Base-by-base conservation (phyloP, 345 rosid species). In the Citrus hindsii region DNA sequence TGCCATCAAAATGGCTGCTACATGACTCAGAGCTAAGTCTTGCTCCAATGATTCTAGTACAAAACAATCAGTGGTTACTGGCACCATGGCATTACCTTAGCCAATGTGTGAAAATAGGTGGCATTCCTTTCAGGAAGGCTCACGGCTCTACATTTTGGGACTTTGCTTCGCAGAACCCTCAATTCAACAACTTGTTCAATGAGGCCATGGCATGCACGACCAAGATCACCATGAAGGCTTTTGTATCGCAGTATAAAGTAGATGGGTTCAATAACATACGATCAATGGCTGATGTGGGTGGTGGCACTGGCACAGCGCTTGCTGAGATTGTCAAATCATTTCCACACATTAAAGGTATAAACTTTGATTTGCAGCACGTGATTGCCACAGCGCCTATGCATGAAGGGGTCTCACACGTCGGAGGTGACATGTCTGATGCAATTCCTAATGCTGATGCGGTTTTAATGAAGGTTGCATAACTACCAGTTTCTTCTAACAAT, bases 151-250 rank as follows among this genome's bases (percentile, higher is more conserved):
- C 48, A n/a, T 12, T 64, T 21, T 75, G 78, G 78, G 69, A 75
- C 0, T 48, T 75, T 22, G 69, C 60, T 30, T 64, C 70, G 1
- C 56, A 63, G 22, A 42, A 42, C 51, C 51, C 51, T 42, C 51
- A 42, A 42, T 42, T 42, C 16, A 42, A 42, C 51, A 42, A 63
- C 32, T 7, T 64, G n/a, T 75, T 75, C 71, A 48, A 65, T 9
- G 61, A 53, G 2, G 78, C 32, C 71, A 63, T 75, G 78, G 78
- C 69, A 0, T 64, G 71, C 35, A 64, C 62, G 22, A 25, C 79
- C 32, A 77, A 69, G 22, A n/a, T 82, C 9, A 25, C 53, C 32
- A 53, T 37, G 33, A 56, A 24, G 35, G 58, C 68, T 9, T 5
- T 82, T 4, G 27, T 82, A 9, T 22, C 48, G 4, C 38, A 24